Evolutionary conservation across 192 early-diverging fungal genomes (phyloP), one percentile per base, ranked within the genome.

Genomic region (Obelidium mucronatum): DNA sequence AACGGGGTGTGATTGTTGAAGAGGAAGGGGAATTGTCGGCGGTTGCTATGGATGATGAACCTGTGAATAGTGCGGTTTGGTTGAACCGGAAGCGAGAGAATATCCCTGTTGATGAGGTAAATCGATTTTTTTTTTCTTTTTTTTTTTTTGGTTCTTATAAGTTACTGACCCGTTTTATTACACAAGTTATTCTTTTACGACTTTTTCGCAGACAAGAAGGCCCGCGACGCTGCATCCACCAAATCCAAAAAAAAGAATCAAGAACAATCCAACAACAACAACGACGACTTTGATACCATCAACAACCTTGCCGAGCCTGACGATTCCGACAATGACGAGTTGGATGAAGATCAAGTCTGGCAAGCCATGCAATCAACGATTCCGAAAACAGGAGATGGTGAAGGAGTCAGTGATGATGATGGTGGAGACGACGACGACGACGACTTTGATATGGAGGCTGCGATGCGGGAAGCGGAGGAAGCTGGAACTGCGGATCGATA

Each of bases 271-370:
- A 79, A 35, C 34, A 75, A 68, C 52, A 80, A 54, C 0, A 84
- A 83, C 15, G 85, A 82, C 37, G 88, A 84, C 28, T 87, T 81
- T 33, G 90, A 89, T 3, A 35, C 13, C 56, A 17, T 19, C 13
- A 56, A 44, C 8, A 33, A 31, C 22, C 24, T 24, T 28, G 30
- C 8, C 17, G 73, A 68, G 28, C 76, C 54, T 30, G 67, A 40
- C 28, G 64, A 66, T 34, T 55, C 26, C 30, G 75, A 60, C 19
- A 55, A 15, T 13, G 79, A 80, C 30, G 44, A 44, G 42, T 35
- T 90, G 53, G 91, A 86, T 31, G 96, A 97, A 63, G 96, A 96
- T 30, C 93, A 96, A 82, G 86, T 95, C 33, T 96, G 94, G 94
- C 76, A 88, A 33, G 96, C 95, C 6, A 98, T 98, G 93, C 87